Evolutionary conservation across 805 yeast genomes (phyloP), one percentile per base, ranked within the genome.

Genomic region (Suhomyces sp.): DNA sequence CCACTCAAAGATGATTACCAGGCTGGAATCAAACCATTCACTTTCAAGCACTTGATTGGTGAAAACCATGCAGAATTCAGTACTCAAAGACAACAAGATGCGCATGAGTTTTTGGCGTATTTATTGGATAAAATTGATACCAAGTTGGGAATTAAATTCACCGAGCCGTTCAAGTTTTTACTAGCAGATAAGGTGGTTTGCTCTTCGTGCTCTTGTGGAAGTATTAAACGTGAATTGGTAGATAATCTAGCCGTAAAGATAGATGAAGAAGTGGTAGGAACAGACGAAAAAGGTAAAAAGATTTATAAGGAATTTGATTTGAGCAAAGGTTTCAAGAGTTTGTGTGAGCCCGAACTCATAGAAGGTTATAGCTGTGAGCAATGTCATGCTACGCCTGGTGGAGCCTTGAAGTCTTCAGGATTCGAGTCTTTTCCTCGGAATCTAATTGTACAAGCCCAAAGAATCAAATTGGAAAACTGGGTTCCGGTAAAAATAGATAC

Each of bases 61-160:
- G 79, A 79, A 47, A 82, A 82, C 35, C 96, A 94, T 66, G 76
- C 76, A 15, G 99, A 94, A 62, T 94, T 94, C 60, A 77, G 85
- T 44, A 85, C 96, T 0, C 88, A 85, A 78, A 82, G 84, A 59
- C 99, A 94, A 65, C 99, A 94, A 67, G 99, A 94, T 72, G 94
- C 98, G 0, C 87, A 85, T 73, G 99, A 94, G 66, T 94, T 91
- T 63, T 80, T 91, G 68, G 69, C 82, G 4, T 87, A 84, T 63
- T 67, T 93, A 7, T 62, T 85, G 25, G 87, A 85, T 51, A 78
- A 81, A 55, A 66, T 91, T 24, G 92, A 87, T 55, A 64, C 66
- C 4, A 66, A 73, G 46, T 69, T 79, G 27, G 68, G 66, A 6
- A 56, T 57, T 12, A 71, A 72, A 24, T 84, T 89, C 0, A 79